Evolutionary conservation across 441 rosid genomes (phyloP), one percentile per base, ranked within the genome.

Genomic region (Croton laevigatus): DNA sequence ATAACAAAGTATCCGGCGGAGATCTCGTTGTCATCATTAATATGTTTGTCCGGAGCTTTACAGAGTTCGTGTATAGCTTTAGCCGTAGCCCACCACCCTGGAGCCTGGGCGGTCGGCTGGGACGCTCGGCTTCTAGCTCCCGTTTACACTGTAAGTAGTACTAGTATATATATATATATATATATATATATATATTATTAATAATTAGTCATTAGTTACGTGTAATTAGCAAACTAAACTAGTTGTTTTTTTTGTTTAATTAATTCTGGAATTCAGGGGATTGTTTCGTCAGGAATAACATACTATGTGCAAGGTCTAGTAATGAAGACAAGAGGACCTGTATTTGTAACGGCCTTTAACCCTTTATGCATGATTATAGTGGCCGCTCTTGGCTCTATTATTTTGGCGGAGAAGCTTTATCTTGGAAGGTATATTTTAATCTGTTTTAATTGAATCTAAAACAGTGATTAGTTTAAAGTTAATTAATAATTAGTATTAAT

Each of bases 361-460:
- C 97, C 98, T 38, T 75, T 90, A 32, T 83, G 89, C 76, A 87
- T 89, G 94, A 85, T 92, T 70, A 85, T 88, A 60, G 87, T 91
- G 3, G 85, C 89, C 0, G 81, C 75, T 70, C 78, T 90, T 1
- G 89, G 88, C 6, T 81, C 88, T 2, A 9, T 84, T 8, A 73
- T 90, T 68, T 68, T 90, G 40, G 87, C 88, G 0, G 96, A 92
- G 77, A 85, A 73, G 62, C 55, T 90, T 68, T 89, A 86, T 62
- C 88, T 88, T 3, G 98, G 95, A 75, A 79, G 85, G 88, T 78
- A 67, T 3, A 20, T 5, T 16, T 0, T 17, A 22, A 13, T 23
- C 2, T 23, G 1, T 8, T 3, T 23, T 23, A 10, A 55, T 23
- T 55, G 12, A 53, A 6, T 20, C 23, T n/a, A 6, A 2, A 19